These are phyloP conservation scores for Blastobotrys peoriensis DNA, from an alignment of 805 yeast genomes.

Conservation along the genomic window DNA sequence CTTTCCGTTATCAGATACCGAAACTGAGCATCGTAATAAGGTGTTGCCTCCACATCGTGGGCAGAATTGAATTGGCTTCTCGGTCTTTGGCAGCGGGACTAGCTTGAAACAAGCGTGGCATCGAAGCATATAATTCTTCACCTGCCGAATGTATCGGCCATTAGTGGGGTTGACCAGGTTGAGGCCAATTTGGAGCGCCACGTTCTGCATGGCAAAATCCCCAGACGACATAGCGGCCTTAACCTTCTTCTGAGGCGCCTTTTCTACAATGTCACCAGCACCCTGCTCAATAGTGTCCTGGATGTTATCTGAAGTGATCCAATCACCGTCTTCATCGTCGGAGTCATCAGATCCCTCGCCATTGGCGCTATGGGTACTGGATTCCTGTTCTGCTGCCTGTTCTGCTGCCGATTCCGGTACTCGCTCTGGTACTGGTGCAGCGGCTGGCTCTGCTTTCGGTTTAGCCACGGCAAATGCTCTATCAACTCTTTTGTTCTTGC, in stretches of 20 bases:
- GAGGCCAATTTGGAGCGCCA: slow-evolving; percentile 82
- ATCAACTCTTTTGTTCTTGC: slow-evolving; percentile 4
- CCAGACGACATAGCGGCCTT: slow-evolving; percentile 87
- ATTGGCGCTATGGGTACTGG: background rate
- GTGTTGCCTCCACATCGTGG: slow-evolving; percentile 95
- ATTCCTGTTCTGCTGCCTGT: slow-evolving; percentile 3
- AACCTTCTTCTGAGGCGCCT: slow-evolving; percentile 33
- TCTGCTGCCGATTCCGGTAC: slow-evolving; percentile 13
- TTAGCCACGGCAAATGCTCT: slow-evolving; percentile 8
- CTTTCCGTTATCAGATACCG: slow-evolving; percentile 74
- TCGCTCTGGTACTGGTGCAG: slow-evolving; percentile 4
- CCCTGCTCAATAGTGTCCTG: slow-evolving; percentile 65
- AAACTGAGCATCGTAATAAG: slow-evolving; percentile 80
- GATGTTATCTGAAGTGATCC: slow-evolving; percentile 90
- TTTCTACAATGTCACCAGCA: slow-evolving; percentile 52
- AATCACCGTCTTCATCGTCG: slow-evolving; percentile 77
- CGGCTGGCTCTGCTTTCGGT: slow-evolving; percentile 8
- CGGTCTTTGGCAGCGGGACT: slow-evolving; percentile 69
- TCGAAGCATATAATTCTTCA: slow-evolving; percentile 88
- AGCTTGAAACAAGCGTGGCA: slow-evolving; percentile 95
- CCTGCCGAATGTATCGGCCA: slow-evolving; percentile 78
- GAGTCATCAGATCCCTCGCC: slow-evolving; percentile 22
- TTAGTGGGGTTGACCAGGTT: slow-evolving; percentile 77
- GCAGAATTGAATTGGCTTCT: slow-evolving; percentile 74
- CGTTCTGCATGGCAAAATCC: slow-evolving; percentile 97